Conservation (phyloP, 2,329 filamentous ascomycete species). For the Trichoderma koningii region DNA sequence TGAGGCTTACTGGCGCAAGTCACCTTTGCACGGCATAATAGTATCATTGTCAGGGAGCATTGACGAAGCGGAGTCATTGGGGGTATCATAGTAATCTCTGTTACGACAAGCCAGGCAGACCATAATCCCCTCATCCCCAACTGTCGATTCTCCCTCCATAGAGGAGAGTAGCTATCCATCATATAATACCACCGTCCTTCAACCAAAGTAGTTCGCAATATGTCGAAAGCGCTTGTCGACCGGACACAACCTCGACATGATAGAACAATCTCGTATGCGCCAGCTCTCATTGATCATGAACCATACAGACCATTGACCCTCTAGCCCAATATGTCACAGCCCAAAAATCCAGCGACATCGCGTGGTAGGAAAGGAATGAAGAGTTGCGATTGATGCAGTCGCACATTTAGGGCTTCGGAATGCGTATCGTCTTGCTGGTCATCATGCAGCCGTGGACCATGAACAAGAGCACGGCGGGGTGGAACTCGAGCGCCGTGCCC, state of each 20-base stretch:
- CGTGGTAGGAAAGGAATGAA: conserved; percentile 5
- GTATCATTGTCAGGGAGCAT: background rate
- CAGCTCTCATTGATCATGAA: conserved; percentile 16
- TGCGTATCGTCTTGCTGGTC: conserved; percentile 92
- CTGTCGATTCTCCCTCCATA: background rate
- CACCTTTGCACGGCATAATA: background rate
- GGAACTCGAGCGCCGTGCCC: conserved; percentile 75
- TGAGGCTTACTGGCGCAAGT: background rate
- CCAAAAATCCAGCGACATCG: conserved; percentile 20
- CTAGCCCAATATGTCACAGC: conserved; percentile 13
- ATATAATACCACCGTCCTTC: conserved; percentile 1
- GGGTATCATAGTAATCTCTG: conserved; percentile 30
- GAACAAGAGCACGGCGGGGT: conserved; percentile 80
- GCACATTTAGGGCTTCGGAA: conserved; percentile 73
- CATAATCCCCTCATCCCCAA: conserved; percentile 14
- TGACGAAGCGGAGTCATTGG: background rate
- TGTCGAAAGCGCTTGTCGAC: background rate
- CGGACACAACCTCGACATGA: background rate
- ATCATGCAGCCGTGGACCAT: conserved; percentile 88
- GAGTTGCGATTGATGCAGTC: background rate
- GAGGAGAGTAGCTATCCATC: conserved; percentile 3
- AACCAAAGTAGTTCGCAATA: background rate
- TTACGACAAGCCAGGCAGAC: conserved; percentile 25
- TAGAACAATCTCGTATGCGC: conserved; percentile 20
- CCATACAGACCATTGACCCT: conserved; percentile 17